Conservation (phyloP, 257 asterid genomes). For the Hygrophila difformis region DNA sequence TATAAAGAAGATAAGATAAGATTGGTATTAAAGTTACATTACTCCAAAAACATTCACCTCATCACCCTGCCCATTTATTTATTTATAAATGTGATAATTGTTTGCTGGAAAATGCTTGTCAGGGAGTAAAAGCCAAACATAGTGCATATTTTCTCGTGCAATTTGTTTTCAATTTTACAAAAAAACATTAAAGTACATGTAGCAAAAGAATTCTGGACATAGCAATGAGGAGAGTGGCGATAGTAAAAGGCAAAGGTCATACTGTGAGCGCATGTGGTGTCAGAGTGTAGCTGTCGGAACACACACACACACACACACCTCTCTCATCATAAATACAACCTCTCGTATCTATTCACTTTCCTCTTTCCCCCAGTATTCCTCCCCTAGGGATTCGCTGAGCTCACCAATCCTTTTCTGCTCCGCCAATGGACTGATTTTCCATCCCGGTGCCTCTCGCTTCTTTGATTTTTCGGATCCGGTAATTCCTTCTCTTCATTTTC, state of each 20-base stretch:
- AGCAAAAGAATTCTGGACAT: too few species aligned
- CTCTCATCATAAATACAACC: slow-evolving; percentile 15
- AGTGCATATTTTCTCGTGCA: too few species aligned
- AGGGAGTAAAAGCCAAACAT: too few species aligned
- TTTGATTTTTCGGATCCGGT: slow-evolving; percentile 20
- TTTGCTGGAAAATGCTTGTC: too few species aligned
- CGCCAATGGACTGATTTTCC: slow-evolving; percentile 18
- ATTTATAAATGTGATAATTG: too few species aligned
- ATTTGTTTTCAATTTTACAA: too few species aligned
- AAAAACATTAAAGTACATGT: too few species aligned
- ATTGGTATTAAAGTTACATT: too few species aligned
- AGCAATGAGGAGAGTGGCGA: slow-evolving; percentile 23
- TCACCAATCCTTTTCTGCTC: slow-evolving; percentile 12
- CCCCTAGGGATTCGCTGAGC: slow-evolving; percentile 26
- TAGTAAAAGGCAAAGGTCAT: slow-evolving; percentile 28
- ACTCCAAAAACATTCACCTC: too few species aligned
- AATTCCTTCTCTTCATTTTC: slow-evolving; percentile 14
- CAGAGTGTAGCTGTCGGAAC: slow-evolving; percentile 35
- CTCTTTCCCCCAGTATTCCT: slow-evolving; percentile 22
- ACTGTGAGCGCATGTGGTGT: slow-evolving; percentile 32
- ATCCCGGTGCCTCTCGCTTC: slow-evolving; percentile 13
- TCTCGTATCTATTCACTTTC: slow-evolving; percentile 23
- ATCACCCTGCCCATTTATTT: too few species aligned
- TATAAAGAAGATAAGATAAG: too few species aligned
- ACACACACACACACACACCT: too few species aligned